Conservation (phyloP, 345 rosid species). For the Camelina sativa region DNA sequence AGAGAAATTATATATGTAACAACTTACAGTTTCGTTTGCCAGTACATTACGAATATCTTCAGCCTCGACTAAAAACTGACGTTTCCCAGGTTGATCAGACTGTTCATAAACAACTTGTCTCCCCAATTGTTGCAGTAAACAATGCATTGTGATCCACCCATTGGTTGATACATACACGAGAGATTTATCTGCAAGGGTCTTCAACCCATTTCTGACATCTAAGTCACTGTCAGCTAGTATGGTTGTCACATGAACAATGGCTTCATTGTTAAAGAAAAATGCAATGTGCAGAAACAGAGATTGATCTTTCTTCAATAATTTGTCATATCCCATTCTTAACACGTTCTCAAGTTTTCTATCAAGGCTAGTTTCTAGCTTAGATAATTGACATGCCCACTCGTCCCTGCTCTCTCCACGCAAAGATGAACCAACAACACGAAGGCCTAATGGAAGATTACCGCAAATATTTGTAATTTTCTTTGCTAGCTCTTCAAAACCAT, state of each 20-base stretch:
- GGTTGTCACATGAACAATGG: background rate
- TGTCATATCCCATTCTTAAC: slow-evolving; percentile 43
- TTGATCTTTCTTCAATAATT: slow-evolving; percentile 21
- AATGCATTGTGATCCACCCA: slow-evolving; percentile 36
- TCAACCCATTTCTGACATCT: slow-evolving; percentile 15
- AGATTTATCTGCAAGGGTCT: slow-evolving; percentile 36
- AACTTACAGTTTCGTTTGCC: slow-evolving; percentile 34
- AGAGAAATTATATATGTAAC: background rate
- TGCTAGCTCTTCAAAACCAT: slow-evolving; percentile 20
- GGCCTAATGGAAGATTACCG: slow-evolving; percentile 45
- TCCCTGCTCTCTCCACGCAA: slow-evolving; percentile 7
- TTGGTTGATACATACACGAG: slow-evolving; percentile 20
- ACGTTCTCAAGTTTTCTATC: slow-evolving; percentile 23
- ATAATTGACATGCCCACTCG: slow-evolving; percentile 38
- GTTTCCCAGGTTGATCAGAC: slow-evolving; percentile 33
- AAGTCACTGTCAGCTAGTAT: slow-evolving; percentile 22
- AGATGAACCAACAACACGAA: slow-evolving; percentile 43
- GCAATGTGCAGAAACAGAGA: slow-evolving; percentile 48
- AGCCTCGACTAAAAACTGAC: slow-evolving; percentile 36
- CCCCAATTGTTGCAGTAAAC: slow-evolving; percentile 42
- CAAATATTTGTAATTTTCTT: slow-evolving; percentile 7
- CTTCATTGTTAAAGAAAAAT: slow-evolving; percentile 38
- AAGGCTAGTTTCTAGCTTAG: slow-evolving; percentile 31
- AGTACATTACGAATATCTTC: slow-evolving; percentile 38
- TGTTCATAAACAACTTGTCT: slow-evolving; percentile 34